These are phyloP conservation scores for Setaria viridis DNA, from an alignment of 202 grass and related monocot genomes.

Conservation along the genomic window DNA sequence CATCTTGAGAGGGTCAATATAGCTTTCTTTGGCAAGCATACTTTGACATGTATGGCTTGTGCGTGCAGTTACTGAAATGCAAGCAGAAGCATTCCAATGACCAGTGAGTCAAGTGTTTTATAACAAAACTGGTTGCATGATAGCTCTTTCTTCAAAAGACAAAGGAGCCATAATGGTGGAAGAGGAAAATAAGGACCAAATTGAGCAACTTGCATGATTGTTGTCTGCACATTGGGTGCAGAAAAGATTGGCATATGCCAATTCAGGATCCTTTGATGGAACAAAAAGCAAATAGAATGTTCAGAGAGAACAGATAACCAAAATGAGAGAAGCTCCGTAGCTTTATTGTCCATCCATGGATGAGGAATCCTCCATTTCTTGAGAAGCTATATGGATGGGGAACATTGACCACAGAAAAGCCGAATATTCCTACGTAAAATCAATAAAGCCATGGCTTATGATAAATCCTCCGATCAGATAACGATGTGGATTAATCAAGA, in stretches of 20 bases:
- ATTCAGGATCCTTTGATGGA: slow-evolving; percentile 39
- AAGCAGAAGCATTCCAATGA: slow-evolving; percentile 2
- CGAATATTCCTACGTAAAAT: slow-evolving; percentile 5
- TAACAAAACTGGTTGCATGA: neutral
- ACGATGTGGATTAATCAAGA: slow-evolving; percentile 31
- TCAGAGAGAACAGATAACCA: neutral
- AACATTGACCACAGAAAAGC: slow-evolving; percentile 18
- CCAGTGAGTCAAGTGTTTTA: neutral
- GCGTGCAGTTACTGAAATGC: neutral
- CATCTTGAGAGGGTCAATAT: neutral
- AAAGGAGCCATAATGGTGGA: slow-evolving; percentile 28
- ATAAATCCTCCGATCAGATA: slow-evolving; percentile 31
- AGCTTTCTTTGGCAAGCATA: neutral
- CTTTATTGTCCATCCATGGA: neutral
- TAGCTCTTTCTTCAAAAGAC: slow-evolving; percentile 9
- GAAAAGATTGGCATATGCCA: slow-evolving; percentile 29
- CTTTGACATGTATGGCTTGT: neutral
- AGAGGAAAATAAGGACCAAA: slow-evolving; percentile 20
- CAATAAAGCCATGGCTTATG: slow-evolving; percentile 23
- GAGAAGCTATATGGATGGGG: neutral
- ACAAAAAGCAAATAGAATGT: slow-evolving; percentile 14
- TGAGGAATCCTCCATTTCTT: neutral
- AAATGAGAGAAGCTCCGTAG: neutral
- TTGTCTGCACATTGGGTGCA: slow-evolving; percentile 29
- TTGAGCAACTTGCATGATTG: slow-evolving; percentile 31